Conservation (phyloP, 345 rosid species). For the Moringa oleifera region DNA sequence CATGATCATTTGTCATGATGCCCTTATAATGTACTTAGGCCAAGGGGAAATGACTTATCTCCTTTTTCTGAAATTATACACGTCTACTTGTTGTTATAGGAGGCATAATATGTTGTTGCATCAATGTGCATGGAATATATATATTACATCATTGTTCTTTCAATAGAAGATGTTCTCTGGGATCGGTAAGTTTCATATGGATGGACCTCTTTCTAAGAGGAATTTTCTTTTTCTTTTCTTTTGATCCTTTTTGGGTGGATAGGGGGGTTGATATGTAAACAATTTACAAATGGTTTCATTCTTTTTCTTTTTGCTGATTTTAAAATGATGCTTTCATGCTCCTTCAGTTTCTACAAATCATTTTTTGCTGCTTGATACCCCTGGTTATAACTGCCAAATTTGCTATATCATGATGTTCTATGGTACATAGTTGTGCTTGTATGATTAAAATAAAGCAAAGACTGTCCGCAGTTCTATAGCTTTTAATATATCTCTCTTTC, state of each 20-base stretch:
- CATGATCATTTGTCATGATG: too few relatives aligned
- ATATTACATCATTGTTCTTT: neutral
- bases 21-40: neutral
- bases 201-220: neutral
- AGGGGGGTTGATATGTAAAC: too few relatives aligned
- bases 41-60: neutral
- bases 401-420: neutral
- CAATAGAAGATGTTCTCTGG: neutral
- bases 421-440: neutral
- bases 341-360: neutral
- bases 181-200: too few relatives aligned
- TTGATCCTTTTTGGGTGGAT: neutral
- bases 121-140: neutral
- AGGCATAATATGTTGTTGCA: neutral
- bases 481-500: constrained; percentile 19
- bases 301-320: too few relatives aligned
- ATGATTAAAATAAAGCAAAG: neutral
- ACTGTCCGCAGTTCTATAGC: neutral
- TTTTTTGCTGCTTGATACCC: neutral
- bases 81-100: neutral
- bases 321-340: too few relatives aligned
- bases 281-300: too few relatives aligned
- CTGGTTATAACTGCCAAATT: neutral
- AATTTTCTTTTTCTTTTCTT: neutral
- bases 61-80: too few relatives aligned